phyloP scores from a whole-genome alignment of 2,329 filamentous ascomycete genomes.

The Peltaster fructicola region DNA sequence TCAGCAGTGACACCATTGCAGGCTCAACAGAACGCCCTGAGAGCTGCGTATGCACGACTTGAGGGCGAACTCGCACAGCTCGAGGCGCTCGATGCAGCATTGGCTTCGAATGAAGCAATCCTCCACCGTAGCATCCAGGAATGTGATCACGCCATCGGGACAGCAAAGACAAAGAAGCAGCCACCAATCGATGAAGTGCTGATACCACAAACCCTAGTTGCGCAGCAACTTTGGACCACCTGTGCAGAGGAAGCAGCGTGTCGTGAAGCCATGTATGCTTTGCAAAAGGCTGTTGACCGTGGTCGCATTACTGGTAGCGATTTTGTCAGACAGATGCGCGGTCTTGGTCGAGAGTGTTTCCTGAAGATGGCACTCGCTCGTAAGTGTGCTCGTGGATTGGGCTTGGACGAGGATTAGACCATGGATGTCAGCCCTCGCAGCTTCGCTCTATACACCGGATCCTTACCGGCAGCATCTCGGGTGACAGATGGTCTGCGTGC shows the following conservation, averaged over 20 bases:
- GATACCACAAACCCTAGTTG: constrained; percentile 84
- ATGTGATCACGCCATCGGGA: constrained; percentile 61
- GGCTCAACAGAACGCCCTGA: constrained; percentile 64
- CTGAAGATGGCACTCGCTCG: constrained; percentile 63
- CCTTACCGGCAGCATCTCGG: too few relatives aligned
- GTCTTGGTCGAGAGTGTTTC: constrained; percentile 62
- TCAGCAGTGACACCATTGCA: constrained; percentile 57
- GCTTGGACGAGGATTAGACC: too few relatives aligned
- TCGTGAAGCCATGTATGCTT: constrained; percentile 69
- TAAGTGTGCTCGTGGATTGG: constrained; percentile 65
- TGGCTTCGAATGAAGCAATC: constrained; percentile 62
- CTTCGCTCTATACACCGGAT: too few relatives aligned
- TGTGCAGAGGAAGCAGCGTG: constrained; percentile 79
- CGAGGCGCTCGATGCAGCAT: constrained; percentile 48
- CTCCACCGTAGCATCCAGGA: constrained; percentile 59
- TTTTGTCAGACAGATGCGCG: constrained; percentile 58
- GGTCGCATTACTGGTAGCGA: constrained; percentile 54
- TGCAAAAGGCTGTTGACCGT: constrained; percentile 56
- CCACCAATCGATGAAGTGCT: constrained; percentile 79
- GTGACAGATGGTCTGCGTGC: too few relatives aligned
- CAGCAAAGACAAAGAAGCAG: constrained; percentile 48
- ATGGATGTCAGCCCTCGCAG: too few relatives aligned
- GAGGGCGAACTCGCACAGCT: constrained; percentile 58
- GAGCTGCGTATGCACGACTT: constrained; percentile 48
- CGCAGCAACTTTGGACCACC: constrained; percentile 76